Conservation (phyloP, 192 early-diverging fungal genomes). For the Coemansia sp. region DNA sequence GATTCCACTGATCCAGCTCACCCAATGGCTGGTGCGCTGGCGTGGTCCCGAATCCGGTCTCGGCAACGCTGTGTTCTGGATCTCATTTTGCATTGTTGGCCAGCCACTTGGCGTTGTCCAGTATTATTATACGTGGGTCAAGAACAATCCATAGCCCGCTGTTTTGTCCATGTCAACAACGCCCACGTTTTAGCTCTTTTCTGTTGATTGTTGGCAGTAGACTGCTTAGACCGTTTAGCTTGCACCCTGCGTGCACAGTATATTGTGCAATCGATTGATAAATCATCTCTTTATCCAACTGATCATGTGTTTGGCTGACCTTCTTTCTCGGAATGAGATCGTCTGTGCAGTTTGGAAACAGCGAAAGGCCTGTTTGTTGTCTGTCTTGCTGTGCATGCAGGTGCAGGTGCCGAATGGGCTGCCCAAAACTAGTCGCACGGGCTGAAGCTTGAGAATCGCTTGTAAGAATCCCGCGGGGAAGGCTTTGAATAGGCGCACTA, state of each 20-base stretch:
- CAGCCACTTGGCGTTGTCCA: conserved; percentile 71
- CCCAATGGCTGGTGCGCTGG: conserved; percentile 66
- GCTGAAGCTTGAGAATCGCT: background rate
- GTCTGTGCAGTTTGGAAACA: background rate
- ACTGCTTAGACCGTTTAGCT: background rate
- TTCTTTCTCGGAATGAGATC: background rate
- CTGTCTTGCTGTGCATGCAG: background rate
- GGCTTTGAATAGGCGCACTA: background rate
- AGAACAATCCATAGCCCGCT: conserved; percentile 49
- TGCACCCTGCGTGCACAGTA: background rate
- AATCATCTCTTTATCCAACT: background rate
- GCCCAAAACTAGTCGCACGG: background rate
- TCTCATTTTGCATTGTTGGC: conserved; percentile 77
- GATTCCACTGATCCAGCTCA: conserved; percentile 73
- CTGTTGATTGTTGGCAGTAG: background rate
- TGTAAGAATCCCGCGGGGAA: background rate
- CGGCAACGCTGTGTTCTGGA: conserved; percentile 80
- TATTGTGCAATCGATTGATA: background rate
- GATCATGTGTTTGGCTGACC: background rate
- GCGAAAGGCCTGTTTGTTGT: background rate
- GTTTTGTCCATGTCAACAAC: conserved; percentile 6
- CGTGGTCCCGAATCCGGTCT: conserved; percentile 65
- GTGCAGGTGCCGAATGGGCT: background rate
- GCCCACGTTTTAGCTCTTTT: background rate
- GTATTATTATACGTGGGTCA: conserved; percentile 72